Base-by-base conservation (phyloP, 768 basidiomycete species). In the Trametes gibbosa region DNA sequence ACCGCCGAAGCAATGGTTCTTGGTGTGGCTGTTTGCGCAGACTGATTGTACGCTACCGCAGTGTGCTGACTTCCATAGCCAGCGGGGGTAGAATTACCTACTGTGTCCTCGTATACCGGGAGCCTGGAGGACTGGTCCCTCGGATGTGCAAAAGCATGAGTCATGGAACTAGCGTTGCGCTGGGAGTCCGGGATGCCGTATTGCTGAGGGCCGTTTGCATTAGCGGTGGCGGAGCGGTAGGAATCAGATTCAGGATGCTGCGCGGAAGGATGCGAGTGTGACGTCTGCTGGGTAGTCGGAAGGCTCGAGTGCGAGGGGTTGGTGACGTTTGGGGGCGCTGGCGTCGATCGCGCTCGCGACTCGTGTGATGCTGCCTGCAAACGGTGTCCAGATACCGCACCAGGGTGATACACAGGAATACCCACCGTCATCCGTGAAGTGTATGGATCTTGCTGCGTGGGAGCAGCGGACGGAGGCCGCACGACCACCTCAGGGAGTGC, bases 401-500 rank as follows among this genome's bases (percentile, higher is more conserved):
- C 25, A 17, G 5, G 16, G 13, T 41, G 46, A 47, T 35, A 35
- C 10, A 16, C 45, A 39, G 37, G 17, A 9, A 6, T 21, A 34
- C 37, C 51, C 24, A 50, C 46, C n/a, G 53, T n/a, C 13, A 41
- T 21, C 40, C 59, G 59, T 37, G 59, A 50, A 39, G 56, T 12
- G 41, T 49, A 50, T 9, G 61, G 42, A 24, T 60, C 59, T 3
- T 43, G 45, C 6, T 48, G 29, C 9, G 39, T 48, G 2, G 55
- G 55, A 19, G 50, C 50, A 24, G 59, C 52, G 16, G 61, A 62
- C 4, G 61, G 61, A 19, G 61, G 61, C 37, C 61, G 55, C 12
- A 62, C 34, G 27, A 62, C 61, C 16, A 57, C 55, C 16, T 61
- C 54, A 13, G 61, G 55, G 6, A 57, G 21, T n/a, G n/a, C 16